Percentiles rank a stretch among this genome's conserved stretches.
These are phyloP conservation scores for Melocanna baccifera DNA, from an alignment of 176 grass and related monocot species.

Conservation along the genomic window DNA sequence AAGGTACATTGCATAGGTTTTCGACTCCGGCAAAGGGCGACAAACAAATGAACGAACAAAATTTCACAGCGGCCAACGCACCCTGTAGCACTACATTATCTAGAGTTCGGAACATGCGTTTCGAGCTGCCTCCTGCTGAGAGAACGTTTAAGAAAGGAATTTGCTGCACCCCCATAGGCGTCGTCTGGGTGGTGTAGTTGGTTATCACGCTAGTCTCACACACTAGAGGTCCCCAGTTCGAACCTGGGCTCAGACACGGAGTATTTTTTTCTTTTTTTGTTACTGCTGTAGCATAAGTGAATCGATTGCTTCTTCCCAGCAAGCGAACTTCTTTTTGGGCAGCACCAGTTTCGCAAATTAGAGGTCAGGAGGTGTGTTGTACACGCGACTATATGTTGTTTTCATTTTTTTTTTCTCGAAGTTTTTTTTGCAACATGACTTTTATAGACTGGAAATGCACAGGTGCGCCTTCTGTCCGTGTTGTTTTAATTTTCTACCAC, in stretches of 20 bases:
- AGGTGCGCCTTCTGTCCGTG: not conserved
- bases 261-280: fast-evolving
- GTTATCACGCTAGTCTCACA: constrained; percentile 73
- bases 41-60: not conserved
- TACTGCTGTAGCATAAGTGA: too few species aligned
- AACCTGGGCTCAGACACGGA: constrained; percentile 51
- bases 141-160: fast-evolving
- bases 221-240: constrained; percentile 86
- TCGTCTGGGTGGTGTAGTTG: constrained; percentile 57
- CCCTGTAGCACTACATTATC: too few species aligned
- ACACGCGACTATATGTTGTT: too few species aligned
- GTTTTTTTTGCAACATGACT: too few species aligned
- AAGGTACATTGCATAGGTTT: too few species aligned
- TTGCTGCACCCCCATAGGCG: fast-evolving
- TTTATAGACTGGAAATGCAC: too few species aligned
- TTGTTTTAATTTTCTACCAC: not conserved
- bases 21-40: not conserved
- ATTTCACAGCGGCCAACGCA: not conserved
- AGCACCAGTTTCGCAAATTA: not conserved
- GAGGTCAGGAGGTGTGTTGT: not conserved
- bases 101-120: too few species aligned
- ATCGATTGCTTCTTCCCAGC: not conserved
- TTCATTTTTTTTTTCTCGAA: too few species aligned
- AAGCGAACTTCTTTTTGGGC: too few species aligned
- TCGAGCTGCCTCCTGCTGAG: too few species aligned